Conservation (phyloP, 805 yeast genomes). For the Scheffersomyces ergatensis region DNA sequence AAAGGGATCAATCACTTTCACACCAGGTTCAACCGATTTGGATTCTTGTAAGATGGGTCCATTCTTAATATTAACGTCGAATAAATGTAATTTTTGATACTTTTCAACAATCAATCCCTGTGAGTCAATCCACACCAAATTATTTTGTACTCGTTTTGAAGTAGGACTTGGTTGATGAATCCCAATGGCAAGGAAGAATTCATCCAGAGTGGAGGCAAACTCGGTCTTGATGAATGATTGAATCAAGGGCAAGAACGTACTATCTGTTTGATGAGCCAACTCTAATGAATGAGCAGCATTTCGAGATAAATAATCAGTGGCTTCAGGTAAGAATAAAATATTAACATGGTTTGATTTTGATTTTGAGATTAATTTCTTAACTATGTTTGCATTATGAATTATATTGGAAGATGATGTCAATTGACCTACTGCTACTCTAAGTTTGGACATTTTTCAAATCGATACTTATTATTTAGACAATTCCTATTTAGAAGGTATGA, state of each 20-base stretch:
- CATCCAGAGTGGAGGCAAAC: conserved; percentile 7
- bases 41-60: conserved; percentile 83
- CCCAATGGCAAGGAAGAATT: conserved; percentile 75
- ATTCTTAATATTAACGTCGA: conserved; percentile 79
- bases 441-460: background rate
- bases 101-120: conserved; percentile 65
- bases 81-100: conserved; percentile 85
- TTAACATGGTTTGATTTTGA: conserved; percentile 64
- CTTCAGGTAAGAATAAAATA: conserved; percentile 87
- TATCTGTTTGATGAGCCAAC: conserved; percentile 39
- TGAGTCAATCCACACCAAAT: conserved; percentile 63
- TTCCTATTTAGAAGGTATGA: no score
- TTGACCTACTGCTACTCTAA: conserved; percentile 77
- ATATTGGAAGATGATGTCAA: conserved; percentile 70
- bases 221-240: background rate
- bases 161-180: conserved; percentile 73
- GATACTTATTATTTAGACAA: no score
- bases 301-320: conserved; percentile 81
- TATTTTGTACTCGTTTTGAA: conserved; percentile 51
- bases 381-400: conserved; percentile 56
- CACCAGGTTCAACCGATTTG: conserved; percentile 79
- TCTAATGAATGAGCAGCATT: conserved; percentile 62
- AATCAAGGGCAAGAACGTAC: conserved; percentile 13
- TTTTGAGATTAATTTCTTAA: conserved; percentile 53
- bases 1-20: conserved; percentile 43